A percentile compares a stretch with the other conserved stretches of the same genome.
Evolutionary conservation across 352 stramenopile species (phyloP).

Genomic region (Globisporangium iwayamae): DNA sequence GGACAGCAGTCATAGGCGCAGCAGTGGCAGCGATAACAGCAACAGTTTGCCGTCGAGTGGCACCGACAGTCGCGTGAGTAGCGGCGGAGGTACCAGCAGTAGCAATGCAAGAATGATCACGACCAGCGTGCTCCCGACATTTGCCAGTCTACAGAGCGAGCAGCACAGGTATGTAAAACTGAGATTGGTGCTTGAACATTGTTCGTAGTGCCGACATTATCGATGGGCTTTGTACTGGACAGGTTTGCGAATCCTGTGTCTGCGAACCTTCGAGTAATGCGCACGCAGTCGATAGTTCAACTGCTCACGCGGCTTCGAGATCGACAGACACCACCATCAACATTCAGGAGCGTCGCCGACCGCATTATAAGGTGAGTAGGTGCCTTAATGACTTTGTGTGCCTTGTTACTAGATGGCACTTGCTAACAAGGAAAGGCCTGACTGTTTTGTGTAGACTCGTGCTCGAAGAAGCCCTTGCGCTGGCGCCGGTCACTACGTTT

Average conservation of each 20-base stretch:
- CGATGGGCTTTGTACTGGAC: neutral
- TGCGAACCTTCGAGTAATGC: constrained; percentile 7
- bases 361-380: constrained; percentile 1
- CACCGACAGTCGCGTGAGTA: neutral
- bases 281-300: neutral
- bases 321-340: constrained; percentile 2
- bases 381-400: neutral
- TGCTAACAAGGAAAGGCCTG: neutral
- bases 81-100: neutral
- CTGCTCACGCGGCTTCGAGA: constrained; percentile 13
- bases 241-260: neutral
- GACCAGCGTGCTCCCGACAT: neutral
- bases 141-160: neutral
- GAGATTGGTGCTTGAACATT: neutral
- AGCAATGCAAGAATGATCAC: neutral
- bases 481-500: neutral
- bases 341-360: constrained; percentile 12
- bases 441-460: constrained; percentile 2
- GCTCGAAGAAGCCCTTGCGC: constrained; percentile 12
- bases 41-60: neutral
- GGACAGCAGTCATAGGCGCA: neutral
- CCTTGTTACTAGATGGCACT: neutral
- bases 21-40: neutral
- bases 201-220: neutral
- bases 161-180: neutral